A percentile compares a stretch with the other conserved stretches of the same genome.
phyloP scores from a whole-genome alignment of 345 rosid genomes.

The Salix exigua region DNA sequence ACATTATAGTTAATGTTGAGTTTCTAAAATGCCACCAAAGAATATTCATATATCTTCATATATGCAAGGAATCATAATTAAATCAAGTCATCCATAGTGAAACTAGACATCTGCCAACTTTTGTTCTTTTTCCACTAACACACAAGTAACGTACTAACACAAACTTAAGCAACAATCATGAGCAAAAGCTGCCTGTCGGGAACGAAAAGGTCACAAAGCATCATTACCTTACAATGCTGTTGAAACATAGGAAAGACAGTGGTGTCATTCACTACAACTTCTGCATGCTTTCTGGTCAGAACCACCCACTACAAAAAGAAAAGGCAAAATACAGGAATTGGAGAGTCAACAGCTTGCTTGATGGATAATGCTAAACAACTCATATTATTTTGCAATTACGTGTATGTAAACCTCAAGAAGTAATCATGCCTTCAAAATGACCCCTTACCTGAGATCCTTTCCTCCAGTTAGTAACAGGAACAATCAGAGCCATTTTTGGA shows the following conservation, averaged over 20 bases:
- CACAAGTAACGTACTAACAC: neutral
- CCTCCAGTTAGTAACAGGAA: slow-evolving; percentile 90
- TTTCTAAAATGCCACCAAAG: neutral
- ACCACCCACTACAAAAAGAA: slow-evolving; percentile 74
- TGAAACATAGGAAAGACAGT: slow-evolving; percentile 82
- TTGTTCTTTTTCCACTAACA: neutral
- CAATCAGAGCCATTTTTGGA: slow-evolving; percentile 75
- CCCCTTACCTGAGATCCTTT: slow-evolving; percentile 93
- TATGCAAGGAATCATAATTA: neutral
- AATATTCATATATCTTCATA: too few relatives aligned
- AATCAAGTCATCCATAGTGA: neutral
- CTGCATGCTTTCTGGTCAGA: slow-evolving; percentile 83
- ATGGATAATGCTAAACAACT: slow-evolving; percentile 6
- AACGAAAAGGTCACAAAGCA: slow-evolving; percentile 13
- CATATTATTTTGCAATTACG: neutral
- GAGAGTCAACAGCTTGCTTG: slow-evolving; percentile 10
- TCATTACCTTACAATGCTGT: slow-evolving; percentile 78
- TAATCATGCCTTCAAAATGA: slow-evolving; percentile 10
- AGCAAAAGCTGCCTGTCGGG: neutral
- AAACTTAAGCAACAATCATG: neutral
- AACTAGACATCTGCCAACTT: neutral
- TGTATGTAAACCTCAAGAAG: slow-evolving; percentile 2
- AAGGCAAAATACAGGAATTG: slow-evolving; percentile 11
- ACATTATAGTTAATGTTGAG: neutral
- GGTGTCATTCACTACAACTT: slow-evolving; percentile 70